A percentile compares a stretch with the other conserved stretches of the same genome.
Conservation (phyloP, 2,329 filamentous ascomycete genomes). For the Phaeosphaeriaceae sp. region DNA sequence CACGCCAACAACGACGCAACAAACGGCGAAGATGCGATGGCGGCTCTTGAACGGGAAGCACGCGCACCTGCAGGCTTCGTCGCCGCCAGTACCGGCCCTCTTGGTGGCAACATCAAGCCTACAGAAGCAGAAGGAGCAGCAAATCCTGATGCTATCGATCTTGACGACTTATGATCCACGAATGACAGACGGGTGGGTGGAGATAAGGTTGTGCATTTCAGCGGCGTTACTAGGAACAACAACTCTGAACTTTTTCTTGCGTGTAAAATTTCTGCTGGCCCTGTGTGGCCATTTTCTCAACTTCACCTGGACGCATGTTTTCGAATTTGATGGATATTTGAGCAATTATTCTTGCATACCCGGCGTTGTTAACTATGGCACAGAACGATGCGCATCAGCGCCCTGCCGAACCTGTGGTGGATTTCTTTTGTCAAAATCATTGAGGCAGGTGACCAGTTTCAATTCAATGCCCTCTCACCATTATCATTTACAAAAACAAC, state of each 20-base stretch:
- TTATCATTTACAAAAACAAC: conserved; percentile 1
- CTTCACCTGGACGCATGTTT: not conserved
- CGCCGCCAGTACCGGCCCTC: conserved; percentile 76
- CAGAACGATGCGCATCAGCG: conserved; percentile 15
- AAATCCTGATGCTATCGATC: conserved; percentile 86
- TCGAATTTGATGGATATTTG: conserved; percentile 15
- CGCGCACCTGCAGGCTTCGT: conserved; percentile 90
- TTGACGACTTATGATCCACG: conserved; percentile 61
- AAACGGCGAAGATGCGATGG: conserved; percentile 79
- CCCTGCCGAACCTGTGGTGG: conserved; percentile 1
- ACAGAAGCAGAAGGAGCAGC: conserved; percentile 53
- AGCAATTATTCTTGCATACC: conserved; percentile 18
- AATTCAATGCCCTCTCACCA: not conserved
- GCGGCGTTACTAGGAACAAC: conserved; percentile 23
- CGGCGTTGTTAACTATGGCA: conserved; percentile 17
- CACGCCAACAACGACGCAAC: conserved; percentile 50
- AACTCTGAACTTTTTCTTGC: conserved; percentile 11
- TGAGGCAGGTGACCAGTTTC: not conserved
- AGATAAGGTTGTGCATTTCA: conserved; percentile 23
- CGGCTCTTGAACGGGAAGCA: conserved; percentile 84
- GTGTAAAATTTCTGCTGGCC: conserved; percentile 6
- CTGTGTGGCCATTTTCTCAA: not conserved
- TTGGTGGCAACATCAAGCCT: conserved; percentile 63
- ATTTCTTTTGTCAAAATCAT: conserved; percentile 14
- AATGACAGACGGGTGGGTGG: conserved; percentile 10